Percentiles rank a stretch among this genome's conserved stretches.
Evolutionary conservation across 768 basidiomycete species (phyloP).

Genomic region (Solioccasus polychromus): DNA sequence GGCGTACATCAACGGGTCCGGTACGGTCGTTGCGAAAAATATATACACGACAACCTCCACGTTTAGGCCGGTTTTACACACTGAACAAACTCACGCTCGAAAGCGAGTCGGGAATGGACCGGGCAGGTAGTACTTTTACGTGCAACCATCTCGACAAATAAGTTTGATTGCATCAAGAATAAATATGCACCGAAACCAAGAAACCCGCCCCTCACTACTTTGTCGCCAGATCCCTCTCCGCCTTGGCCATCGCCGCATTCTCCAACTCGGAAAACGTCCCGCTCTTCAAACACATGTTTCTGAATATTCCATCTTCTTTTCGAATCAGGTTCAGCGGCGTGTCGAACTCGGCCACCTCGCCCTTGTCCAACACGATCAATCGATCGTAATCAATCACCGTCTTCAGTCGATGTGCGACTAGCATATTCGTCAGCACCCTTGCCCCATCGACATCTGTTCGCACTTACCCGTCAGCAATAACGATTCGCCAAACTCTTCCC

Average conservation of each 20-base stretch:
- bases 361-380: slow-evolving; percentile 69
- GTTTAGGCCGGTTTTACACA: too few relatives aligned
- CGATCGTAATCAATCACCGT: slow-evolving; percentile 83
- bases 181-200: too few relatives aligned
- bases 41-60: too few relatives aligned
- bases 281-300: slow-evolving; percentile 68
- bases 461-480: slow-evolving; percentile 67
- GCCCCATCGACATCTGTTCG: slow-evolving; percentile 1
- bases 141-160: too few relatives aligned
- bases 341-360: slow-evolving; percentile 61
- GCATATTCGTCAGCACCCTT: background rate
- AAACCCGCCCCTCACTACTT: too few relatives aligned
- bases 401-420: slow-evolving; percentile 66
- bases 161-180: too few relatives aligned
- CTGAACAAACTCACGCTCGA: too few relatives aligned
- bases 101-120: too few relatives aligned
- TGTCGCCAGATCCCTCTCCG: slow-evolving; percentile 13
- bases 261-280: slow-evolving; percentile 63
- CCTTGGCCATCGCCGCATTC: slow-evolving; percentile 47
- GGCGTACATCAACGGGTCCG: too few relatives aligned
- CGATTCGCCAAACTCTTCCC: slow-evolving; percentile 78
- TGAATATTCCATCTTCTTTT: slow-evolving; percentile 62
- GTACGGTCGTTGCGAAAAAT: too few relatives aligned
- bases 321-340: slow-evolving; percentile 67
- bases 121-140: too few relatives aligned